phyloP scores from a whole-genome alignment of 345 rosid species.

The Eucalyptus caleyi region DNA sequence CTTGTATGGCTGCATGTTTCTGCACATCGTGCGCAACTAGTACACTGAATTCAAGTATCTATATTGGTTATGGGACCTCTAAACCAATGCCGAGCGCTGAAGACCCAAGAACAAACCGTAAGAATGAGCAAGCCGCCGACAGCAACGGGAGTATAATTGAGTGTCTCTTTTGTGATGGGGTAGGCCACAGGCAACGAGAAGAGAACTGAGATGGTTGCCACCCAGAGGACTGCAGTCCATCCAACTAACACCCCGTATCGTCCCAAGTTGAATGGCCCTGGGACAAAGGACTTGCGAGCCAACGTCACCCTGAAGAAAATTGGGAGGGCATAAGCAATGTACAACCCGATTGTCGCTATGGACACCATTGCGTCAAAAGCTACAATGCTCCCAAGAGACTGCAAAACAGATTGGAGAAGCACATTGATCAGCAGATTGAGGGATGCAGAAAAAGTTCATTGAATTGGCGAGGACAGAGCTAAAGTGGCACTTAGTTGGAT shows the following conservation, averaged over 20 bases:
- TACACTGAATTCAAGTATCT: constrained; percentile 1
- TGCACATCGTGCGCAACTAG: neutral
- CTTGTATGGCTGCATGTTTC: neutral
- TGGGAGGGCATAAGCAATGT: constrained; percentile 91
- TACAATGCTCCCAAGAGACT: constrained; percentile 86
- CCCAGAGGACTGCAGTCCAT: constrained; percentile 91
- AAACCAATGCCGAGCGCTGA: constrained; percentile 77
- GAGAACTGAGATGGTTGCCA: constrained; percentile 73
- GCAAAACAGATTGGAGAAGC: constrained; percentile 4
- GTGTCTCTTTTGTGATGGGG: constrained; percentile 67
- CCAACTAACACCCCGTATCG: constrained; percentile 51
- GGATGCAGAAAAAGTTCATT: neutral
- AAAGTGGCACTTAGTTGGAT: neutral
- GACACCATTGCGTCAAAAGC: constrained; percentile 98
- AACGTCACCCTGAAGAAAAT: constrained; percentile 75
- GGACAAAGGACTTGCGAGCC: constrained; percentile 57
- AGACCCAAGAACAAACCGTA: constrained; percentile 44
- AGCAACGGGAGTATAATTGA: constrained; percentile 92
- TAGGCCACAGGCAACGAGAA: constrained; percentile 90
- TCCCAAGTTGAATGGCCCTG: constrained; percentile 85
- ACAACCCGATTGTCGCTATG: constrained; percentile 87
- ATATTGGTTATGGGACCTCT: constrained; percentile 73
- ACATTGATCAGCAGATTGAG: neutral
- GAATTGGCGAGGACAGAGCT: neutral
- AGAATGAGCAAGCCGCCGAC: constrained; percentile 61